phyloP scores from a whole-genome alignment of 2,329 filamentous ascomycete species.

The Pseudogymnoascus sp. region DNA sequence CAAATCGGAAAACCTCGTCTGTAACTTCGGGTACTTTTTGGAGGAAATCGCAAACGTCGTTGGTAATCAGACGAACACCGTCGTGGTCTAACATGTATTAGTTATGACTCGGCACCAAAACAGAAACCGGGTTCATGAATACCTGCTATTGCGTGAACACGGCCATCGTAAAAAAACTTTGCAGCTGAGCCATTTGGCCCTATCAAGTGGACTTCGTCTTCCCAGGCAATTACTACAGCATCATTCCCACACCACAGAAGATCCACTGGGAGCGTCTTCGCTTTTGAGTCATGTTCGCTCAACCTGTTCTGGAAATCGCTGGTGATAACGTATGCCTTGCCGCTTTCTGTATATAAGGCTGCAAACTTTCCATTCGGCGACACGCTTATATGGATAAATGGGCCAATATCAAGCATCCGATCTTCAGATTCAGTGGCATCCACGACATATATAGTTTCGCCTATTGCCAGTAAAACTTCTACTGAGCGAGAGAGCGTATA shows the following conservation, averaged over 20 bases:
- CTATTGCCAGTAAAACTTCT: constrained; percentile 81
- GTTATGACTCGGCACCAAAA: constrained; percentile 7
- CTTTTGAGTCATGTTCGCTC: constrained; percentile 84
- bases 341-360: constrained; percentile 77
- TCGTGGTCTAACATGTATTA: constrained; percentile 52
- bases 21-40: constrained; percentile 84
- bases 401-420: constrained; percentile 80
- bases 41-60: constrained; percentile 94
- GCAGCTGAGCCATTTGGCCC: constrained; percentile 71
- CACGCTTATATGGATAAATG: constrained; percentile 82
- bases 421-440: constrained; percentile 90
- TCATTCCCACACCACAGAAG: constrained; percentile 96
- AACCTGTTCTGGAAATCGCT: constrained; percentile 90
- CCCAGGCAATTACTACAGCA: constrained; percentile 88
- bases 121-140: constrained; percentile 19
- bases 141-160: constrained; percentile 83
- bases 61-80: constrained; percentile 83
- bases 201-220: constrained; percentile 92
- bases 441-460: constrained; percentile 74
- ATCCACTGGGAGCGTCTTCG: constrained; percentile 75
- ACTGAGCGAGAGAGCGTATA: constrained; percentile 88
- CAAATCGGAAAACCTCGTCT: constrained; percentile 81
- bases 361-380: constrained; percentile 87
- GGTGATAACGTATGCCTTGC: constrained; percentile 85
- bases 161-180: constrained; percentile 81